Base-by-base conservation (phyloP, 2,329 filamentous ascomycete genomes). In the Diaporthe citriasiana region DNA sequence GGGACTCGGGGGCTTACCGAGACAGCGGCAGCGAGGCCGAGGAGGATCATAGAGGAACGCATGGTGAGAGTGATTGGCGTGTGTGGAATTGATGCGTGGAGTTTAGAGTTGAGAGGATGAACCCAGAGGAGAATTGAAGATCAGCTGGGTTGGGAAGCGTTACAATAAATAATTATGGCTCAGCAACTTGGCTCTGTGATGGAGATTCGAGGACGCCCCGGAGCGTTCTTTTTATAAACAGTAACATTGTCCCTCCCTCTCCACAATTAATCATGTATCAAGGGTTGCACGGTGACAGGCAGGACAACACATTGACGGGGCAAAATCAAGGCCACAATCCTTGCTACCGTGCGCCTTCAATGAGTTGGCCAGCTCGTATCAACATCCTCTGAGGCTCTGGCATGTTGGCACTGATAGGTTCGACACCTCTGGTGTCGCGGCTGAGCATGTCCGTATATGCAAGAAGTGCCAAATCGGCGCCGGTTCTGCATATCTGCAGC, bases 1-100 rank as follows among this genome's bases (percentile, higher is more conserved):
- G 25, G 53, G 5, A 65, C 27, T 40, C 63, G 53, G 63, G 30
- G 27, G 77, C 76, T 45, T 78, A 82, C 82, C 77, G 82, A 76
- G 75, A 78, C 80, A 55, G 79, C 74, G 72, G 81, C 80, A 66
- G 79, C 79, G 57, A 84, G 77, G 76, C 80, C 78, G 71, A 82
- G 74, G 75, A 83, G 56, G 71, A 80, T 77, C 57, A 79, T 76
- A 77, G 78, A 78, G 78, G 82, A 79, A 81, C 84, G 85, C 73
- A 60, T 77, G 55, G 76, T 63, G 69, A 71, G 40, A n/a, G 47
- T 45, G 19, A 6, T 51, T 68, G 70, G 55, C 27, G 17, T 59
- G 68, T 71, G 47, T 63, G 55, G 15, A 25, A 53, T 57, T 27
- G 63, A 53, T 68, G n/a, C n/a, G 17, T 53, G 8, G n/a, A 25